Conservation (phyloP, 176 grass and related monocot species). For the Guadua angustifolia region DNA sequence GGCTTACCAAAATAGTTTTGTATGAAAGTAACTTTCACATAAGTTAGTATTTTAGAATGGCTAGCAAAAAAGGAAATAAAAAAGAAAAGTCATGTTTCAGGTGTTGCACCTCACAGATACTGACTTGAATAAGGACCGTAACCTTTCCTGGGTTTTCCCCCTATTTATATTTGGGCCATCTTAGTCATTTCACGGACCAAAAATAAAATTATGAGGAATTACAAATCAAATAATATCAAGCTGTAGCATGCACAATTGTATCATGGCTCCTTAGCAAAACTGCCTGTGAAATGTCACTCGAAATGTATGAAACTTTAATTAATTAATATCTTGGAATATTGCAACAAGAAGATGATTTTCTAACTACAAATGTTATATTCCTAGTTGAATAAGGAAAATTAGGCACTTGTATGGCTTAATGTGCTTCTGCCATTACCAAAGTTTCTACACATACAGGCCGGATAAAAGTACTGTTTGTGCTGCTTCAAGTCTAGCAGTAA, state of each 20-base stretch:
- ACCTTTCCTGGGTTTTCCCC: neutral
- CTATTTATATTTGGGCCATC: slow-evolving; percentile 1
- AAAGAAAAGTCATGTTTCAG: neutral
- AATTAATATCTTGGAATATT: neutral
- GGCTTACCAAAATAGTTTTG: neutral
- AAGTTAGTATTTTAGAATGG: neutral
- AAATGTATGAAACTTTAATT: neutral
- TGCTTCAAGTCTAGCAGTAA: neutral
- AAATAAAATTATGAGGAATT: slow-evolving; percentile 21
- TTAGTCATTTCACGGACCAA: neutral
- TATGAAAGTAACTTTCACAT: neutral
- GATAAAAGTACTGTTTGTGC: neutral
- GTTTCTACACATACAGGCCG: neutral
- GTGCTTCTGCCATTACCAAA: neutral
- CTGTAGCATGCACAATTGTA: neutral
- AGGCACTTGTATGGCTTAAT: neutral
- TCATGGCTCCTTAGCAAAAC: neutral
- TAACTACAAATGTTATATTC: neutral
- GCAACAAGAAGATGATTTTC: neutral
- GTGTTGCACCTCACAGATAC: neutral
- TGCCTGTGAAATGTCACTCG: neutral
- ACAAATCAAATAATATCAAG: neutral
- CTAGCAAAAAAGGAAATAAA: neutral
- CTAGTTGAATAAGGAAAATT: neutral
- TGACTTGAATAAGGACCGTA: neutral